Conservation (phyloP, 345 rosid species). For the Salix suchowensis region DNA sequence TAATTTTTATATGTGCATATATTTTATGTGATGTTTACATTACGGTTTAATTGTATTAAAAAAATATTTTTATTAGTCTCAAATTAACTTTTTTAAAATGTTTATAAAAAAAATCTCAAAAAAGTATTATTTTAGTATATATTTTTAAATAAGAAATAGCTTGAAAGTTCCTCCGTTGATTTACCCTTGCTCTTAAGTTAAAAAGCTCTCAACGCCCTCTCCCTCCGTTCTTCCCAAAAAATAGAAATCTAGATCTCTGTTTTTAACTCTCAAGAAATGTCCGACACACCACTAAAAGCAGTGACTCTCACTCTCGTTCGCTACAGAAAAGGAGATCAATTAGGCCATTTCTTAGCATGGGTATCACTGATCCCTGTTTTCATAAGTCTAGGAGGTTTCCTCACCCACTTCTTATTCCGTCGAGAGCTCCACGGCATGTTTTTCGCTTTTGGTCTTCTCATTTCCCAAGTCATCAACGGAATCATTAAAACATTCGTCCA, state of each 20-base stretch:
- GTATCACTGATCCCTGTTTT: conserved; percentile 84
- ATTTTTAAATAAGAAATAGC: too few species aligned
- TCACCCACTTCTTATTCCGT: conserved; percentile 85
- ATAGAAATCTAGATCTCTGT: neutral
- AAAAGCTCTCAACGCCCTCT: too few species aligned
- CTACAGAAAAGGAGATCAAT: conserved; percentile 61
- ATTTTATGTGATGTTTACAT: too few species aligned
- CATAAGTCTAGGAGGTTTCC: conserved; percentile 84
- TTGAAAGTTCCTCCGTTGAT: too few species aligned
- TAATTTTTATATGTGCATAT: too few species aligned
- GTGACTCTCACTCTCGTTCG: conserved; percentile 87
- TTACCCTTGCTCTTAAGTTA: too few species aligned
- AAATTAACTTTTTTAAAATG: too few species aligned
- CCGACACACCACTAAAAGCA: conserved; percentile 45
- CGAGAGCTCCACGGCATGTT: conserved; percentile 85
- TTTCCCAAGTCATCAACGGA: conserved; percentile 80
- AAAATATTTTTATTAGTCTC: too few species aligned
- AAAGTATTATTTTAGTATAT: too few species aligned
- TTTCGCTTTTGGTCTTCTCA: conserved; percentile 76
- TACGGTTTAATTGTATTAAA: too few species aligned
- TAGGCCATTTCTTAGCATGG: conserved; percentile 91
- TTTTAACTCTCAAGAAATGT: neutral
- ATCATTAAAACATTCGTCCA: conserved; percentile 60
- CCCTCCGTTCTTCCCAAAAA: too few species aligned
- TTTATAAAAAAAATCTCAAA: too few species aligned